Base-by-base conservation (phyloP, 805 yeast species). In the Pichia thaimueangensis region DNA sequence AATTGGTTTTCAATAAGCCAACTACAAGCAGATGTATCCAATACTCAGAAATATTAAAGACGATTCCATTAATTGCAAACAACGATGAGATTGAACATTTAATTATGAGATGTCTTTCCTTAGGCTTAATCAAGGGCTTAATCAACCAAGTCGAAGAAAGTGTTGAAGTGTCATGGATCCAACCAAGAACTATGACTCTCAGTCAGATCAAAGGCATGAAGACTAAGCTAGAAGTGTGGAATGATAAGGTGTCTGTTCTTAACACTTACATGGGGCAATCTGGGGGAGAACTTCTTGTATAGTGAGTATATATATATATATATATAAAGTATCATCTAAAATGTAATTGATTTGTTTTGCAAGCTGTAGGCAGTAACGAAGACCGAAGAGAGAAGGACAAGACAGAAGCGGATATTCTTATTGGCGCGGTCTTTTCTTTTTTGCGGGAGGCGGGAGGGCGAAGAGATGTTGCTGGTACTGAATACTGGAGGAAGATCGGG, bases 161-260 rank as follows among this genome's bases (percentile, higher is more conserved):
- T 12, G 84, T 93, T 43, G 79, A 82, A 27, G 80, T 93, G 37
- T 79, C 84, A 22, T 93, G 98, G 98, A 82, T 91, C 48, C 97
- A 93, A 70, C 97, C 98, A 45, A 75, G 97, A 56, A 86, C 88
- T 42, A 82, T 93, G 73, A 86, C 86, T 56, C 71, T 70, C 49
- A 76, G 76, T 34, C 98, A 93, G 69, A 83, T 91, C 45, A 74
- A 71, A 44, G 71, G 72, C 34, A 86, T 93, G 84, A 78, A 79
- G 50, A 70, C 72, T 40, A 83, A 85, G 54, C 73, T 93, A 57
- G 70, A 70, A 22, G 71, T 70, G 39, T 93, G 99, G 99, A 82
- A 84, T 53, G 60, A 63, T 42, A 80, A 80, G 53, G 97, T 91
- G 21, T 71, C 72, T 30, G 69, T 70, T 27, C 71, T 93, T 52